Conservation (phyloP, 176 grass and related monocot species). For the Carex kokanica region DNA sequence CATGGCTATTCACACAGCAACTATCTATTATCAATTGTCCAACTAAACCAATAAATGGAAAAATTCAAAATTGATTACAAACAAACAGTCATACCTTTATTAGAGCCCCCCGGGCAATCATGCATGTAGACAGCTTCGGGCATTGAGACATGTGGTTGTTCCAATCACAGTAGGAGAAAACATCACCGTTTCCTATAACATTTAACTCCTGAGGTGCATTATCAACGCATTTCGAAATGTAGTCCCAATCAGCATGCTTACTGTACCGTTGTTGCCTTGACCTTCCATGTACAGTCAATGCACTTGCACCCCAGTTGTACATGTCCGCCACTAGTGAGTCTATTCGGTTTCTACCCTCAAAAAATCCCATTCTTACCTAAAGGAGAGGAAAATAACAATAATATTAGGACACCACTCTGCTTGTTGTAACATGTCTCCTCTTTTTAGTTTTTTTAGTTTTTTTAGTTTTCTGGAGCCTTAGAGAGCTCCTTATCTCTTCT, state of each 20-base stretch:
- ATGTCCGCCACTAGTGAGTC: constrained; percentile 87
- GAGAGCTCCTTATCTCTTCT: background rate
- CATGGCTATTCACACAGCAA: constrained; percentile 58
- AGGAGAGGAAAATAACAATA: constrained; percentile 15
- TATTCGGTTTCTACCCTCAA: constrained; percentile 87
- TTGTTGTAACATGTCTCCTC: background rate
- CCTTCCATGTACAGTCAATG: constrained; percentile 85
- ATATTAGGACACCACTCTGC: background rate
- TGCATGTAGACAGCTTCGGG: constrained; percentile 57
- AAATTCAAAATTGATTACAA: background rate
- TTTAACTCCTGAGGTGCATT: constrained; percentile 71
- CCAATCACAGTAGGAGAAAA: constrained; percentile 88
- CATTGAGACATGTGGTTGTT: constrained; percentile 48
- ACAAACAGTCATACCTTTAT: constrained; percentile 61
- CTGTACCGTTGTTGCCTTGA: constrained; percentile 94
- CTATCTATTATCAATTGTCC: constrained; percentile 22
- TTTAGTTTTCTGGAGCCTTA: background rate
- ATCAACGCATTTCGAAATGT: constrained; percentile 75
- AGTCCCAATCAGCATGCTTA: constrained; percentile 93
- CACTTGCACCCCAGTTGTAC: constrained; percentile 67
- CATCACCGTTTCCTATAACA: constrained; percentile 90
- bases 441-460: background rate
- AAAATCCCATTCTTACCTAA: constrained; percentile 91
- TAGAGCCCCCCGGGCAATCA: constrained; percentile 89
- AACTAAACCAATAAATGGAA: background rate